Evolutionary conservation across 257 asterid genomes (phyloP), one percentile per base, ranked within the genome.

Genomic region (Fraxinus anomala): DNA sequence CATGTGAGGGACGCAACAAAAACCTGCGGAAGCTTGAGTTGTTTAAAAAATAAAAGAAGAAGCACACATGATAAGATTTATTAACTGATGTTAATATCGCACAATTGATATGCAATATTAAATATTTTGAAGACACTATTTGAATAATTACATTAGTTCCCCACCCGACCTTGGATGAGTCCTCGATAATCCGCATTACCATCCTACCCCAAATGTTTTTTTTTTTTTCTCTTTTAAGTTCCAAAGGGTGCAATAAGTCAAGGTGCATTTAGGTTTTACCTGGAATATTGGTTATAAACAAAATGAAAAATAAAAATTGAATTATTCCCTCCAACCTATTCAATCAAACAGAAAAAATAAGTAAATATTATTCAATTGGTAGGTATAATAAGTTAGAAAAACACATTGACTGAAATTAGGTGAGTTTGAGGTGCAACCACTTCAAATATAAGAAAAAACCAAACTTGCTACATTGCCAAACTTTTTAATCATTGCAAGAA

Each of bases 381-480:
- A 28, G 95, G 92, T 88, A 69, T 24, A 83, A 75, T 24, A 83
- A 75, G 26, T 7, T n/a, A 42, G 77, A 67, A 73, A 77, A 80
- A 4, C 5, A 70, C 69, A 70, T 72, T 51, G 77, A 78, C 85
- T 44, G 54, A 76, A 76, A 7, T 77, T 77, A 10, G 73, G 80
- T 73, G 72, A 42, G 49, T 56, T 54, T 73, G 44, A 76, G 79
- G 75, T 72, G 77, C 79, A 82, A 76, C 89, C 70, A 69, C 83
- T 68, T 76, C 31, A 79, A 81, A n/a, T 77, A 39, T 59, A 31
- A 9, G 23, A 19, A 19, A 21, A 68, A 54, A 14, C 8, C 17
- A 10, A 36, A 71, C 40, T 37, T 67, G 73, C 51, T 65, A 72
- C 73, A 73, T 19, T 56, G 23, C 79, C 77, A 30, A 83, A 77